Base-by-base conservation (phyloP, 768 basidiomycete species). In the Leucosporidium yakuticum region DNA sequence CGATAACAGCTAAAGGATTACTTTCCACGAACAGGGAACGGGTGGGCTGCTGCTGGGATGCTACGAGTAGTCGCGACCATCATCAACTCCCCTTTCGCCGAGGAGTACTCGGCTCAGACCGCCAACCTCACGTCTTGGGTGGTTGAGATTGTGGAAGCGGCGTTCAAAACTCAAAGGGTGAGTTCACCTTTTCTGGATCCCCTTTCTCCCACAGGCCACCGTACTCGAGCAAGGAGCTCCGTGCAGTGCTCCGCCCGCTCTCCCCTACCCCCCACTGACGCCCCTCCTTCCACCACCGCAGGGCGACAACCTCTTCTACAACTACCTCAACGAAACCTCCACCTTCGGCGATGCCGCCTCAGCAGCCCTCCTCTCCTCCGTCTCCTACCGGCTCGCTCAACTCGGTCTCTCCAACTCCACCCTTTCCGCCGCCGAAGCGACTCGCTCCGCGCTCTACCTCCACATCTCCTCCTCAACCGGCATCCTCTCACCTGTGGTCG, bases 41-140 rank as follows among this genome's bases (percentile, higher is more conserved):
- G 81, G 4, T 95, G 92, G 92, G 92, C 88, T 0, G 89, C 90
- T 0, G 88, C 86, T 23, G 91, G 92, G 2, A 92, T 92, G 83
- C 81, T 91, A 23, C 86, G 91, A 7, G 91, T 93, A 6, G 81
- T 89, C 1, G 85, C 83, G 2, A 89, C 89, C 2, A 86, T 91
- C 64, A 80, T 83, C 71, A 80, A 84, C 36, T 88, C 88, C 0
- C 79, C 82, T 59, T 88, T 81, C 69, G 51, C 62, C 11, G 23
- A 50, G 17, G 51, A 27, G 7, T 73, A 69, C 60, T 20, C 27
- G 27, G 58, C 15, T 79, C 80, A 34, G 79, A 70, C 50, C 27
- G 36, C 21, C 14, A 75, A 79, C 53, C 62, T 79, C n/a, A 50
- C 62, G 8, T 27, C 17, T 20, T 79, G 78, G 78, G 70, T 69